Conservation (phyloP, 805 yeast species). For the Saccharomyces mikatae region DNA sequence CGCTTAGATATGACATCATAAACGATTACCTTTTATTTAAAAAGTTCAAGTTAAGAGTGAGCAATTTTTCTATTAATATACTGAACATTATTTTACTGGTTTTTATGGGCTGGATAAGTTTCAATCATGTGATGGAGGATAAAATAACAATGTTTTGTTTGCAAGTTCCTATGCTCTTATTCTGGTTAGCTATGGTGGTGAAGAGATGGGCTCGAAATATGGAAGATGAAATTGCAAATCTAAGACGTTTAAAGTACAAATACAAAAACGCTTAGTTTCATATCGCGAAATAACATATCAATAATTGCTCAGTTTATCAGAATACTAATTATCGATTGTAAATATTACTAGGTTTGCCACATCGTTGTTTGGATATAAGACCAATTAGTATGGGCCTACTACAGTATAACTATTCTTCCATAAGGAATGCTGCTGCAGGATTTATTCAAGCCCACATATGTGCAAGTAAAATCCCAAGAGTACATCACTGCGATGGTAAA, state of each 20-base stretch:
- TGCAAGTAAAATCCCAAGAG: neutral
- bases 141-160: constrained; percentile 8
- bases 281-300: neutral
- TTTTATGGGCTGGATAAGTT: constrained; percentile 23
- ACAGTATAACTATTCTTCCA: neutral
- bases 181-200: constrained; percentile 12
- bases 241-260: constrained; percentile 25
- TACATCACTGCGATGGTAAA: neutral
- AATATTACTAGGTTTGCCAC: neutral
- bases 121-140: constrained; percentile 13
- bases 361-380: too few relatives aligned
- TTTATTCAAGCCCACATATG: neutral
- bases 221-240: constrained; percentile 15
- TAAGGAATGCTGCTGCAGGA: neutral
- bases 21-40: constrained; percentile 14
- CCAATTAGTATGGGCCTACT: too few relatives aligned
- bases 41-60: constrained; percentile 11
- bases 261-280: constrained; percentile 23
- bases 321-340: neutral
- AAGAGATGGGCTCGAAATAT: constrained; percentile 19
- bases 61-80: constrained; percentile 13
- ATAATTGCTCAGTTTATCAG: neutral
- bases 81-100: constrained; percentile 18
- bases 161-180: constrained; percentile 21
- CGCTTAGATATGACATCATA: constrained; percentile 20